Evolutionary conservation across 352 stramenopile species (phyloP).

Genomic region (Ophiocytium majus): DNA sequence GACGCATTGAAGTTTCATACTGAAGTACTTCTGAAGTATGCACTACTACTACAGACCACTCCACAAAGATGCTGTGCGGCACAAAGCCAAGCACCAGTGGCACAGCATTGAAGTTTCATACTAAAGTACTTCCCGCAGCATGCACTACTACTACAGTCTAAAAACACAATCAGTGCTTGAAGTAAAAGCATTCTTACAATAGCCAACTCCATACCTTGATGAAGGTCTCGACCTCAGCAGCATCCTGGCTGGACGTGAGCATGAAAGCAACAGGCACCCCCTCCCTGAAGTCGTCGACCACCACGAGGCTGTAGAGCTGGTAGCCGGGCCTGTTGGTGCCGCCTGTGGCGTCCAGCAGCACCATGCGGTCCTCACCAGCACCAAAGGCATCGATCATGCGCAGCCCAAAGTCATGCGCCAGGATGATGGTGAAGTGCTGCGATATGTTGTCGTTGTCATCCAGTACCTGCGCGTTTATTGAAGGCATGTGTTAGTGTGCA

Average conservation of each 20-base stretch:
- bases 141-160: too few relatives aligned
- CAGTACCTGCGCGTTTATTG: background rate
- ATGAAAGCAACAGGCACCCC: background rate
- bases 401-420: background rate
- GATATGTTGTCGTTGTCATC: background rate
- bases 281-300: background rate
- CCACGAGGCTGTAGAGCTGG: background rate
- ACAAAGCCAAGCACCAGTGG: too few relatives aligned
- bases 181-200: too few relatives aligned
- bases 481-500: background rate
- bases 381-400: background rate
- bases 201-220: too few relatives aligned
- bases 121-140: too few relatives aligned
- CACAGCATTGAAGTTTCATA: too few relatives aligned
- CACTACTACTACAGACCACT: too few relatives aligned
- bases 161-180: too few relatives aligned
- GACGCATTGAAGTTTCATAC: too few relatives aligned
- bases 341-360: background rate
- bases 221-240: background rate
- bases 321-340: background rate
- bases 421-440: background rate
- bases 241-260: background rate
- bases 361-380: background rate
- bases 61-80: too few relatives aligned
- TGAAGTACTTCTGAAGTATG: too few relatives aligned